Evolutionary conservation across 2,329 filamentous ascomycete genomes (phyloP).

Genomic region (Aspergillus neotritici): DNA sequence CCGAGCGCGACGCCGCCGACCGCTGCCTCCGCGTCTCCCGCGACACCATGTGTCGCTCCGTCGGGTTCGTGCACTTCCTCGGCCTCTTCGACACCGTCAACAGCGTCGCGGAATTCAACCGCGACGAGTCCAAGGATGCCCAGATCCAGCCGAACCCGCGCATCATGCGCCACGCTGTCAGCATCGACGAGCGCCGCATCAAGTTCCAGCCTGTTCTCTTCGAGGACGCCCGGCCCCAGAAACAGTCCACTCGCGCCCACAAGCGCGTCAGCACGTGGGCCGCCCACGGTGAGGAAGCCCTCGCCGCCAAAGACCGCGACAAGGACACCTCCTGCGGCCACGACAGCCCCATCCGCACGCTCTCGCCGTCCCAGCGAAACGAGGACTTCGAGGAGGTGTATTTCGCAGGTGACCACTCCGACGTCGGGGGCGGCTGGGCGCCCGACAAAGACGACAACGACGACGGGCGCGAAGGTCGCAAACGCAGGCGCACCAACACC

Average conservation of each 20-base stretch:
- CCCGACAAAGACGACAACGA: conserved; percentile 43
- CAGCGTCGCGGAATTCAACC: conserved; percentile 18
- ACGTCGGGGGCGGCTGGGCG: conserved; percentile 68
- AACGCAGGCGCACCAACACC: no score
- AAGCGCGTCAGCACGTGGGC: conserved; percentile 10
- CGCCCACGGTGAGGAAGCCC: conserved; percentile 16
- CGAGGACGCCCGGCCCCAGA: neutral
- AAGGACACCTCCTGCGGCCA: neutral
- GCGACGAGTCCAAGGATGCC: conserved; percentile 9
- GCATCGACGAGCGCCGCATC: conserved; percentile 50
- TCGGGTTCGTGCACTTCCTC: conserved; percentile 16
- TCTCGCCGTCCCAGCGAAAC: neutral
- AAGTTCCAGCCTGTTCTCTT: conserved; percentile 40
- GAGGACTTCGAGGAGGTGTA: conserved; percentile 64
- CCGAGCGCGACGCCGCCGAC: conserved; percentile 2
- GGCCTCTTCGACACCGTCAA: conserved; percentile 25
- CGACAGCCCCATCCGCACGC: no score
- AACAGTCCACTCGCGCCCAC: neutral
- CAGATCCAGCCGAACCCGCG: conserved; percentile 31
- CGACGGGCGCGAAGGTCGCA: no score
- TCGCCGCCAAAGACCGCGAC: neutral
- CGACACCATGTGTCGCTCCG: conserved; percentile 16
- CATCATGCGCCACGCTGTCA: conserved; percentile 49
- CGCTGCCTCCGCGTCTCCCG: conserved; percentile 6
- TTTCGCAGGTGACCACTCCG: conserved; percentile 68